These are phyloP conservation scores for Artemisia annua DNA, from an alignment of 129 eudicot species.

Conservation along the genomic window DNA sequence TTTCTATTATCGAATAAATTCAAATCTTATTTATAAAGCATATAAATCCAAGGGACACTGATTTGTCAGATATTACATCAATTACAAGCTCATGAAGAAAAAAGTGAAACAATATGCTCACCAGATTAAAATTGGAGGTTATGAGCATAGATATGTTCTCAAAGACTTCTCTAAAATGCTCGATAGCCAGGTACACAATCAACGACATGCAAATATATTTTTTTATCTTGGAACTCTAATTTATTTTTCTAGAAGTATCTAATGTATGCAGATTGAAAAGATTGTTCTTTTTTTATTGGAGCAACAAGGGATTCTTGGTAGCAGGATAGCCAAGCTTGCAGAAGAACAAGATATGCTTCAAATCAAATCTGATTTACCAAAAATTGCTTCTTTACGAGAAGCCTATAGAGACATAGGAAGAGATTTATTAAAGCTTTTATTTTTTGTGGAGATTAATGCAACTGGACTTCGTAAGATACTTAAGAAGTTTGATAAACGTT, in stretches of 20 bases:
- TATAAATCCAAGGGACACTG: constrained; percentile 5
- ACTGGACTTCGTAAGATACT: constrained; percentile 91
- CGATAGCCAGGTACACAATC: constrained; percentile 60
- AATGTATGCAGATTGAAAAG: constrained; percentile 69
- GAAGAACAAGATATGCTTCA: constrained; percentile 59
- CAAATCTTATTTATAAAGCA: not conserved
- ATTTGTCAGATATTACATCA: constrained; percentile 68
- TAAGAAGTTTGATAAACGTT: constrained; percentile 91
- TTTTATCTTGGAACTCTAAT: not conserved
- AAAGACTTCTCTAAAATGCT: constrained; percentile 93
- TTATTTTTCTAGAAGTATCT: not conserved
- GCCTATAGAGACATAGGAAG: constrained; percentile 77
- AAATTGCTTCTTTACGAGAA: constrained; percentile 65
- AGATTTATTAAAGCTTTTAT: constrained; percentile 78
- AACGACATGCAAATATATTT: not conserved
- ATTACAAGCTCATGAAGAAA: constrained; percentile 90
- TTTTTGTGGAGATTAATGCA: constrained; percentile 87
- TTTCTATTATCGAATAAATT: not conserved
- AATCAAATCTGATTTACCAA: constrained; percentile 58
- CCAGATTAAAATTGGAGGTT: constrained; percentile 57
- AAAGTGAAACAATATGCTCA: constrained; percentile 71
- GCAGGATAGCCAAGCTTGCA: constrained; percentile 64
- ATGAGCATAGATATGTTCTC: constrained; percentile 65
- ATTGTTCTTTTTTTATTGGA: constrained; percentile 85
- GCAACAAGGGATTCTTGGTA: constrained; percentile 87